Percentiles rank a stretch among this genome's conserved stretches.
These are phyloP conservation scores for Fusarium annulatum DNA, from an alignment of 2,329 filamentous ascomycete genomes.

Conservation along the genomic window DNA sequence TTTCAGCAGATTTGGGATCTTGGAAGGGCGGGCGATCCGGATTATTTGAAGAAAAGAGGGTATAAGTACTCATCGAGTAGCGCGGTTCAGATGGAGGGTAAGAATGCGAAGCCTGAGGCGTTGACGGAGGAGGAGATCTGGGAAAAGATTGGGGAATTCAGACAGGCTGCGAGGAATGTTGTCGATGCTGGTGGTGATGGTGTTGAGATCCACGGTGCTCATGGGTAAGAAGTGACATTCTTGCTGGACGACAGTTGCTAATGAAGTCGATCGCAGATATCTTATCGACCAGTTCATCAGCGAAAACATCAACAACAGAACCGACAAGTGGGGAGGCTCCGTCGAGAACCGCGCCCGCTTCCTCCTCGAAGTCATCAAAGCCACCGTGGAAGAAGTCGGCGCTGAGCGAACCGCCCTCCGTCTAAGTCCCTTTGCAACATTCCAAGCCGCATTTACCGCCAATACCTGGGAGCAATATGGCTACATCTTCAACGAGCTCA, in stretches of 20 bases:
- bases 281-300: conserved; percentile 73
- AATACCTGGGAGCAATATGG: conserved; percentile 47
- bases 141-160: conserved; percentile 70
- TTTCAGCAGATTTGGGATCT: conserved; percentile 74
- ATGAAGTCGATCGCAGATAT: conserved; percentile 40
- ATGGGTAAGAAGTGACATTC: conserved; percentile 55
- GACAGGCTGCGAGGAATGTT: conserved; percentile 64
- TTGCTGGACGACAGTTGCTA: neutral
- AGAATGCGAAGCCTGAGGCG: conserved; percentile 13
- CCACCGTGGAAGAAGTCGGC: conserved; percentile 57
- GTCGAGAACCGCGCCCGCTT: conserved; percentile 65
- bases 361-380: conserved; percentile 60
- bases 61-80: conserved; percentile 45
- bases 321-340: conserved; percentile 51
- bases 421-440: conserved; percentile 62
- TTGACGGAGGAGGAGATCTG: conserved; percentile 75
- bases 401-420: conserved; percentile 64
- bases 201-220: conserved; percentile 69
- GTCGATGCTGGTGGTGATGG: conserved; percentile 75
- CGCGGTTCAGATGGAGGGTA: conserved; percentile 39
- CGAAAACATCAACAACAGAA: conserved; percentile 61
- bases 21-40: conserved; percentile 58
- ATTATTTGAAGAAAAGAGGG: conserved; percentile 38
- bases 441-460: conserved; percentile 42
- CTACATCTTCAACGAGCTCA: conserved; percentile 44